phyloP scores from a whole-genome alignment of 139 green algal species.

The Tetraselmis chui region DNA sequence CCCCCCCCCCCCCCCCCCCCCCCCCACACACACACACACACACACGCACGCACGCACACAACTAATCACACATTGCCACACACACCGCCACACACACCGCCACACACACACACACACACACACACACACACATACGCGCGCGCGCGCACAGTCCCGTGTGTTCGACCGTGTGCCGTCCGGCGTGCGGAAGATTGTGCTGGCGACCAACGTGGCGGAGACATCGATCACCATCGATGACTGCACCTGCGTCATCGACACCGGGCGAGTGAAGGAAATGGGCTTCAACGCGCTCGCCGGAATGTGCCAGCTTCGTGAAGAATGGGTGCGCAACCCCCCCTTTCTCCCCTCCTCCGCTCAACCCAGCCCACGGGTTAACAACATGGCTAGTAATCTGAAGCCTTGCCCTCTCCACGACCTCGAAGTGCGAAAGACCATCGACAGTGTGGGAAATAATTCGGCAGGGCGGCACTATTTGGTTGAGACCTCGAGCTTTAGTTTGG shows the following conservation, averaged over 20 bases:
- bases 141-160: conserved; percentile 13
- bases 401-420: too few relatives aligned
- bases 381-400: too few relatives aligned
- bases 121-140: conserved; percentile 18
- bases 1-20: too few relatives aligned
- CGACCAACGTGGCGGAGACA: conserved; percentile 49
- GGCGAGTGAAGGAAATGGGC: conserved; percentile 22
- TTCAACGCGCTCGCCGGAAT: neutral
- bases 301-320: neutral
- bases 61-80: too few relatives aligned
- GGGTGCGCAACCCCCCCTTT: neutral
- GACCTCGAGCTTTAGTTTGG: too few relatives aligned
- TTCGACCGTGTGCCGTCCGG: neutral
- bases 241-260: conserved; percentile 40
- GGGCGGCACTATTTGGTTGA: too few relatives aligned
- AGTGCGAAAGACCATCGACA: too few relatives aligned
- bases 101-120: too few relatives aligned
- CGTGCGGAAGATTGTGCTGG: conserved; percentile 39
- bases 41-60: too few relatives aligned
- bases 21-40: too few relatives aligned
- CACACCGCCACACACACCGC: conserved; percentile 20
- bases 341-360: neutral
- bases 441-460: too few relatives aligned
- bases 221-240: conserved; percentile 27
- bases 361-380: too few relatives aligned